Evolutionary conservation across 2,329 filamentous ascomycete genomes (phyloP), one percentile per base, ranked within the genome.

Genomic region (Phaeoacremonium minimum): DNA sequence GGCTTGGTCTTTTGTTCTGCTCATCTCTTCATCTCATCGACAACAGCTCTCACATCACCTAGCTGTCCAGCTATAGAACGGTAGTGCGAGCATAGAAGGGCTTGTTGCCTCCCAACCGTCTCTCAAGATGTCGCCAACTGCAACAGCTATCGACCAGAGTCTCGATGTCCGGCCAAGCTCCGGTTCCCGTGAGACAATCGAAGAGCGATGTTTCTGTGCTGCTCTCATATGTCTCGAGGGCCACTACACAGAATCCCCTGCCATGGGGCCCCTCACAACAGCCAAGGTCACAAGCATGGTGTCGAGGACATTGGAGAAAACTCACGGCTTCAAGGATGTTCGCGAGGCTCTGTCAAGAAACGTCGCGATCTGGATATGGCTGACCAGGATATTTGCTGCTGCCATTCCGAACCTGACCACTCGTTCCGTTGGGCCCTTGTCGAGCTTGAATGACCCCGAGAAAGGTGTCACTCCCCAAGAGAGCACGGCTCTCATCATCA

Each of bases 361-460:
- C 46, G 72, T 83, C 18, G 72, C 74, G 43, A 75, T 83, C 38
- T 83, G 79, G 79, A 73, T 82, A 46, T 80, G 77, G 63, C 61
- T 83, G 40, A 75, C 75, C 18, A 70, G 71, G 40, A 77, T 80
- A 44, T 80, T 83, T 48, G 71, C 67, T 14, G 72, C 75, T 19
- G 76, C 79, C 8, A 73, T 83, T 34, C 76, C 77, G 3, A 75
- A 70, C 37, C 63, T 83, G 32, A 78, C 75, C 9, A 72, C 70
- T 15, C 69, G 79, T 38, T 80, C 77, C 3, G 66, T 82, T 19
- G 75, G 74, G 7, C 69, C 74, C 8, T 55, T 77, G 11, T 69
- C 71, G 7, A 69, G 69, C 30, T 58, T 74, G 28, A 69, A 73
- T 42, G 68, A 76, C 29, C 69, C 70, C 3, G 71, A 77, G 6